Conservation (phyloP, 139 green algal species). For the Chlorella sp. region DNA sequence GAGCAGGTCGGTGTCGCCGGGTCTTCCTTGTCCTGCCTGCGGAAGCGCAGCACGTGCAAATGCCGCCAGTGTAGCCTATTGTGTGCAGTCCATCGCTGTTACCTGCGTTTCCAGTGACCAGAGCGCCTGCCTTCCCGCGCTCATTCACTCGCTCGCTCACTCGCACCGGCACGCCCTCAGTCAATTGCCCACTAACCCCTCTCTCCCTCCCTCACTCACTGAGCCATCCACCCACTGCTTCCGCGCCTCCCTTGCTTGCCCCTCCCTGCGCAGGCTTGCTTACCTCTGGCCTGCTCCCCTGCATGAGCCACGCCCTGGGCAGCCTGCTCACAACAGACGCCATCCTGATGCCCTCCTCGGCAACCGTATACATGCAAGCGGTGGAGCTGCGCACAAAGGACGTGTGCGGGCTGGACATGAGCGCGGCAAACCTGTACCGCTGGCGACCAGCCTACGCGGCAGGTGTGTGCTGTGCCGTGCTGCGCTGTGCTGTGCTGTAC, state of each 20-base stretch:
- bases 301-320: slow-evolving; percentile 58
- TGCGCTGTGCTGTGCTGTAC: not conserved
- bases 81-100: too few relatives aligned
- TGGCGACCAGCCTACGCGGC: slow-evolving; percentile 64
- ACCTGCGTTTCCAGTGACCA: too few relatives aligned
- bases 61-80: too few relatives aligned
- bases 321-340: slow-evolving; percentile 64
- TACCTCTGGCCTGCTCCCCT: slow-evolving; percentile 68
- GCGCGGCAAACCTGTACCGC: slow-evolving; percentile 63
- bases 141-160: too few relatives aligned
- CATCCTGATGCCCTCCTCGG: slow-evolving; percentile 67
- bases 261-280: slow-evolving; percentile 57
- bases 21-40: too few relatives aligned
- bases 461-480: slow-evolving; percentile 19
- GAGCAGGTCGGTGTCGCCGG: too few relatives aligned
- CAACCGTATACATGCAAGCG: slow-evolving; percentile 74
- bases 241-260: not conserved
- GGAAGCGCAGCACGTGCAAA: too few relatives aligned
- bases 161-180: too few relatives aligned
- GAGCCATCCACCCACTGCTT: not conserved
- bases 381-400: slow-evolving; percentile 58
- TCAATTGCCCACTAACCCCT: too few relatives aligned
- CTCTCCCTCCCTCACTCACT: not conserved
- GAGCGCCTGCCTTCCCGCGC: too few relatives aligned
- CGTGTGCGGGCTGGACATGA: slow-evolving; percentile 70